Base-by-base conservation (phyloP, 352 stramenopile species). In the Phytophthora lateralis region DNA sequence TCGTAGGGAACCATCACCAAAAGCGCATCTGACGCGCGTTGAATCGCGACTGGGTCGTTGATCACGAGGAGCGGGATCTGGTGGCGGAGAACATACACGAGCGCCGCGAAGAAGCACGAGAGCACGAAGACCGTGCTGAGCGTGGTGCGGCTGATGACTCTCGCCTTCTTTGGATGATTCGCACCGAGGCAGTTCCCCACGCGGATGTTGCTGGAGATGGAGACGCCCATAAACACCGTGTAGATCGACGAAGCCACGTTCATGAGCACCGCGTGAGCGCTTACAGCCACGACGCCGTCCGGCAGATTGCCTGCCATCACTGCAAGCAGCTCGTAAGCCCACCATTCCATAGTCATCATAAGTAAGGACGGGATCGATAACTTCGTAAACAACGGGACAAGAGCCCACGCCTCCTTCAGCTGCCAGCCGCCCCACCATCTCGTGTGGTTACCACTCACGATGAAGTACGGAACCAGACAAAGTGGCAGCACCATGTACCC, bases 101-200 rank as follows among this genome's bases (percentile, higher is more conserved):
- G 49, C 27, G 47, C 20, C 6, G 69, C 60, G 37, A 86, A 75
- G 27, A 82, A 65, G 51, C 63, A 69, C 27, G 70, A 78, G 2
- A 81, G 63, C 45, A 65, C 52, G 38, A 80, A 78, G n/a, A 72
- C 73, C 14, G 82, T 77, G 18, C 21, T 41, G 24, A 88, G 63
- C 0, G 71, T 76, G 14, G 90, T 71, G 37, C 69, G 70, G 7
- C 71, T 78, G 18, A 87, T 82, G 14, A 93, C 58, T 53, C 76
- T 45, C 18, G 85, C 88, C 44, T 82, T 78, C 59, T 85, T 76
- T 11, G 81, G 66, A 44, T 89, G 74, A 58, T 91, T 91, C 14
- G 83, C 85, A n/a, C 87, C 87, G 14, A 96, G 49, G 44, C 80
- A 85, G 51, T 94, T 94, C 21, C 87, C 87, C 26, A 94, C 85